Evolutionary conservation across 352 stramenopile species (phyloP).

Genomic region (Phytophthora citrophthora): DNA sequence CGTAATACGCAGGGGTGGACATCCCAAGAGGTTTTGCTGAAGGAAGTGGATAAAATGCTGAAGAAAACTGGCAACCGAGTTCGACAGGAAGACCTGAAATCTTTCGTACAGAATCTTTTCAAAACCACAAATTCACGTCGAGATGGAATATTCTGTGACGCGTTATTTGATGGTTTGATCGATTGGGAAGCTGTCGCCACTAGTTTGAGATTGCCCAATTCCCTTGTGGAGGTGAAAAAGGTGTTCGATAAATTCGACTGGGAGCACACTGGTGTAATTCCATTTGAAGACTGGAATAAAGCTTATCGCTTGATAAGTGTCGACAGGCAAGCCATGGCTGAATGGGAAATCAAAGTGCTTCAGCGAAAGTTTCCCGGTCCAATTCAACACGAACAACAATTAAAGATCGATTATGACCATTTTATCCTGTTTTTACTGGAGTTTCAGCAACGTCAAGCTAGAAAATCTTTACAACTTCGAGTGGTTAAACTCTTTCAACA

Average conservation of each 20-base stretch:
- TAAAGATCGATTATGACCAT: conserved; percentile 51
- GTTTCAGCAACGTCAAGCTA: conserved; percentile 33
- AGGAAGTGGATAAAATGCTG: conserved; percentile 35
- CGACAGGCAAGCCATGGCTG: conserved; percentile 12
- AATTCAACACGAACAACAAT: neutral
- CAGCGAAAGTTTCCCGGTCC: conserved; percentile 39
- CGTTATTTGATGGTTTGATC: conserved; percentile 54
- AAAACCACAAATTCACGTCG: neutral
- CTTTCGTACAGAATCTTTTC: conserved; percentile 1
- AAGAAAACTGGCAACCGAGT: conserved; percentile 12
- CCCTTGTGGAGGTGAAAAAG: conserved; percentile 52
- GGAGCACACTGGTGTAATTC: conserved; percentile 42
- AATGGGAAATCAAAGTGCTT: conserved; percentile 55
- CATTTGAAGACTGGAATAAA: conserved; percentile 52
- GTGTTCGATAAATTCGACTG: conserved; percentile 59
- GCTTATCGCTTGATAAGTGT: conserved; percentile 43
- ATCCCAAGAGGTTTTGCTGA: conserved; percentile 5
- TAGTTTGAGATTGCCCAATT: conserved; percentile 39
- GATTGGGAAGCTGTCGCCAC: conserved; percentile 45
- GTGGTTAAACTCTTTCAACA: conserved; percentile 34
- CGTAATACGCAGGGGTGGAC: conserved; percentile 16
- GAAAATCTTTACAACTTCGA: conserved; percentile 25
- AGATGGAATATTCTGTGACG: conserved; percentile 33
- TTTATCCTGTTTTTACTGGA: conserved; percentile 62
- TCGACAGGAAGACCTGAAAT: conserved; percentile 7